Evolutionary conservation across 2,329 filamentous ascomycete genomes (phyloP), one percentile per base, ranked within the genome.

Genomic region (Ophiostoma pallidulum): DNA sequence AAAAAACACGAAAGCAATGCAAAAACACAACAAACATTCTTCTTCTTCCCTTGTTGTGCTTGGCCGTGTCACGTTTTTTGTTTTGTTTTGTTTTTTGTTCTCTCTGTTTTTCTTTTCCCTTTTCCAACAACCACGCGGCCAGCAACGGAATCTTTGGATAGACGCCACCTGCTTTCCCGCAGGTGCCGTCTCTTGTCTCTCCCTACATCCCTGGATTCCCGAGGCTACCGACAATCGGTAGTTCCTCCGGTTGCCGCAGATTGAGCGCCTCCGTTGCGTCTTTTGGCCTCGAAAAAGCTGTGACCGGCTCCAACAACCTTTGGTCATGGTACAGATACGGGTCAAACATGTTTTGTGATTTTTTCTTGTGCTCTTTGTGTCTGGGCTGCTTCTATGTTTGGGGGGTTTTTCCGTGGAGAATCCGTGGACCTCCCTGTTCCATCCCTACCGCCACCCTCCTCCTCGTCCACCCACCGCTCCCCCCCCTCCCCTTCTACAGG

Each of bases 241-340:
- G 75, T 61, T 61, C 66, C 68, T 67, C 71, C 55, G 32, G 67
- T 41, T 45, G 76, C 75, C 76, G 75, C 66, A 79, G 70, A 80
- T 76, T 61, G 60, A 76, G 42, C 16, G 12, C 16, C 9, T 22
- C 14, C 13, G 20, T 6, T 29, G 20, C n/a, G 13, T 33, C 22
- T 20, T n/a, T 35, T 70, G 74, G 69, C 74, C 72, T 73, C 70
- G 66, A 71, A 77, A 78, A 79, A 80, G 75, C 76, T 63, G 74
- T 76, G 70, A 67, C 69, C 66, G 61, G 65, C 63, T 64, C 79
- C 75, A 60, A 57, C 41, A 26, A 33, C 14, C 28, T 57, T 64
- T 65, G 69, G 68, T 66, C 68, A 74, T 69, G 69, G 77, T 76
- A 80, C 77, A 80, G 77, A 80, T 80, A 80, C 77, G 74, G 75